phyloP scores from a whole-genome alignment of 106 monocot species.

The Allium cepa region DNA sequence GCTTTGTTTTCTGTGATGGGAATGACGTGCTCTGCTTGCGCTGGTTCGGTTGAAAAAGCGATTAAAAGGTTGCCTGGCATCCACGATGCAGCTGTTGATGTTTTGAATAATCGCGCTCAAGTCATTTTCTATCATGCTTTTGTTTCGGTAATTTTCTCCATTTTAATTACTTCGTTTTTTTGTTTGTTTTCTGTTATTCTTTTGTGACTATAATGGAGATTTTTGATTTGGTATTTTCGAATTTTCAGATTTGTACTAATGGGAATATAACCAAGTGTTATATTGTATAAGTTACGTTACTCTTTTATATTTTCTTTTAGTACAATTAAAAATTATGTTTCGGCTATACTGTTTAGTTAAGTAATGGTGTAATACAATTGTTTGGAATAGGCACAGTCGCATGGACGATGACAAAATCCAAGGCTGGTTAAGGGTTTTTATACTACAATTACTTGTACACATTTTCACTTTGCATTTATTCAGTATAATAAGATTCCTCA shows the following conservation, averaged over 20 bases:
- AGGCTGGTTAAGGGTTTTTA: too few species aligned
- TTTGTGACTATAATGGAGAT: neutral
- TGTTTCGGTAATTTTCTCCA: slow-evolving; percentile 39
- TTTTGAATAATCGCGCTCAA: slow-evolving; percentile 58
- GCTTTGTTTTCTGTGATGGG: slow-evolving; percentile 56
- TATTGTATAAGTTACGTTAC: too few species aligned
- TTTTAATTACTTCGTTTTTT: neutral
- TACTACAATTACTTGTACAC: too few species aligned
- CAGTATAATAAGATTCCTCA: too few species aligned
- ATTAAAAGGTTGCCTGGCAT: slow-evolving; percentile 84
- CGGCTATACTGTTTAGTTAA: too few species aligned
- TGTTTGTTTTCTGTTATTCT: neutral
- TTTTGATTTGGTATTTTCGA: neutral
- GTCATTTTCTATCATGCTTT: slow-evolving; percentile 69
- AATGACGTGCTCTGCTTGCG: slow-evolving; percentile 79
- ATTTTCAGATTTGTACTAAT: neutral
- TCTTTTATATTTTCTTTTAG: too few species aligned
- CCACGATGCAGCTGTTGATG: slow-evolving; percentile 79
- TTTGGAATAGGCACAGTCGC: too few species aligned
- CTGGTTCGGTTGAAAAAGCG: slow-evolving; percentile 90
- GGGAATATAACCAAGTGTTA: too few species aligned
- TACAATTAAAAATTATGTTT: too few species aligned
- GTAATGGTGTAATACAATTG: too few species aligned
- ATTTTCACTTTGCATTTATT: too few species aligned
- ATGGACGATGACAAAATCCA: too few species aligned